A percentile compares a stretch with the other conserved stretches of the same genome.
phyloP scores from a whole-genome alignment of 306 rosid genomes.

The Heteromeles arbutifolia region DNA sequence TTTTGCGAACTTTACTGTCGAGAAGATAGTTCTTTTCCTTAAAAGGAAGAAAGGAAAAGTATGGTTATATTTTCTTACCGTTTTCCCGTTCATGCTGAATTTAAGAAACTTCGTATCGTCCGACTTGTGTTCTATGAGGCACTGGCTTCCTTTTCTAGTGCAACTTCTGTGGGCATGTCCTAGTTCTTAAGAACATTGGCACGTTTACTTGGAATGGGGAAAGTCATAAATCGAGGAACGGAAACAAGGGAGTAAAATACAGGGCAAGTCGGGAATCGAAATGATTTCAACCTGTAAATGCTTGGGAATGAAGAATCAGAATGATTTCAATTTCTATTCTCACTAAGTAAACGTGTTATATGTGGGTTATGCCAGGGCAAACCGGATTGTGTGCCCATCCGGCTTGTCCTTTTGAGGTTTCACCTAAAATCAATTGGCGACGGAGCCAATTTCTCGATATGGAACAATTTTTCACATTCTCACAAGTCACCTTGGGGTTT shows the following conservation, averaged over 20 bases:
- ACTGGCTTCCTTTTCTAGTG: neutral
- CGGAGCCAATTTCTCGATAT: too few species aligned
- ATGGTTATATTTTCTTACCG: conserved; percentile 1
- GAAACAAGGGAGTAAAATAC: neutral
- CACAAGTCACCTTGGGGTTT: too few species aligned
- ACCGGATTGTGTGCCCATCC: neutral
- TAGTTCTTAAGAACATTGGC: neutral
- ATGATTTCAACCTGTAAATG: too few species aligned
- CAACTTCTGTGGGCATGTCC: neutral
- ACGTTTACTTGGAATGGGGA: neutral
- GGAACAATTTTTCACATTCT: too few species aligned
- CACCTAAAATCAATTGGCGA: too few species aligned
- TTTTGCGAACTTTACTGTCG: conserved; percentile 16
- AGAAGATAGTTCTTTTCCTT: conserved; percentile 19
- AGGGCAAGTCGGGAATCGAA: neutral
- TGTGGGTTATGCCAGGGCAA: too few species aligned
- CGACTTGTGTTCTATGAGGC: neutral
- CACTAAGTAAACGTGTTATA: too few species aligned
- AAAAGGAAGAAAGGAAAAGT: conserved; percentile 1
- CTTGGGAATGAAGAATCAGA: too few species aligned
- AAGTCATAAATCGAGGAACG: neutral
- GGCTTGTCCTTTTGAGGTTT: too few species aligned
- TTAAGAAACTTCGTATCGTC: neutral
- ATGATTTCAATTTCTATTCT: too few species aligned
- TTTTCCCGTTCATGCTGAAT: neutral